Base-by-base conservation (phyloP, 2,329 filamentous ascomycete species). In the Alternaria ethzedia region DNA sequence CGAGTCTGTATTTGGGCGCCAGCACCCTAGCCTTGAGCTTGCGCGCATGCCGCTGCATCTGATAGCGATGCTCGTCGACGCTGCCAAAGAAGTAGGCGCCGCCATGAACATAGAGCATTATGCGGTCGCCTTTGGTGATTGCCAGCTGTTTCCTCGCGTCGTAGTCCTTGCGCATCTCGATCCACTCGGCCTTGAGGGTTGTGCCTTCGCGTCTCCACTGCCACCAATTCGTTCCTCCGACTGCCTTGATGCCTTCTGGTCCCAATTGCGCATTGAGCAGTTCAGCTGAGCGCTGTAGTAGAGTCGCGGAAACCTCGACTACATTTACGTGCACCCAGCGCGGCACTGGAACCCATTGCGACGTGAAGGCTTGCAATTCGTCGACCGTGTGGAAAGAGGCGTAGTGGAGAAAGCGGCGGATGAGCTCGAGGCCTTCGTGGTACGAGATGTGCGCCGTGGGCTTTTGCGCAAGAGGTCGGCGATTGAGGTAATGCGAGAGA, bases 51-150 rank as follows among this genome's bases (percentile, higher is more conserved):
- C 95, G 87, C 80, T 99, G 96, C 86, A 99, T 89, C 84, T 98
- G 95, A 81, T 98, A 98, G n/a, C 96, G 90, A 83, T 98, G 96
- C 79, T 97, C 94, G 76, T 97, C 94, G 41, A 97, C 90, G 71
- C 93, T 96, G 13, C 96, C 95, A 78, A 99, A 98, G 81, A 90
- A 99, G 81, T 97, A 98, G 20, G 92, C 95, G 7, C 95, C 95
- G 13, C 96, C 96, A 75, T 98, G 96, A 21, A 98, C 85, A 80
- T 98, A 98, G 23, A 99, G 83, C 88, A 98, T 97, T 61, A 97
- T 89, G 56, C 94, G 89, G 70, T 89, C 89, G 17, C 87, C 87
- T 21, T 86, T 85, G 17, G 63, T 57, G 52, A 88, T 87, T 15
- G 82, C 82, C 1, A 82, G 82, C 74, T 87, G 87, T 77, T 89